These are phyloP conservation scores for Eucalyptus marginata DNA, from an alignment of 345 rosid species.

Conservation along the genomic window DNA sequence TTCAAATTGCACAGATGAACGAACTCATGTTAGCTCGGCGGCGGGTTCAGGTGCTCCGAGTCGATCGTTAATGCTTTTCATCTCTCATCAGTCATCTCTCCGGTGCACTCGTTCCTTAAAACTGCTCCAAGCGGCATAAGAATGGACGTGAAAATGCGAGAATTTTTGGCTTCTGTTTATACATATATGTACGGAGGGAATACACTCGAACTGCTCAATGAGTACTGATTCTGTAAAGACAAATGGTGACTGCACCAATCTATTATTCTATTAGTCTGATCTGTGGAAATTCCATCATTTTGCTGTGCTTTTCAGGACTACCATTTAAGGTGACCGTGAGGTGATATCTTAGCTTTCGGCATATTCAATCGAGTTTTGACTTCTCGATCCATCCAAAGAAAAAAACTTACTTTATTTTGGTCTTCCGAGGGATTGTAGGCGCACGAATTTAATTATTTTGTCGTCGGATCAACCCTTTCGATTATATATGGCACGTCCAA, in stretches of 20 bases:
- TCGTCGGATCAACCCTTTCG: not conserved
- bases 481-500: not conserved
- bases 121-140: not conserved
- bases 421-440: not conserved
- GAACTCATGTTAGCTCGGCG: slow-evolving; percentile 15
- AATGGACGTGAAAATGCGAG: not conserved
- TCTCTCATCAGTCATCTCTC: not conserved
- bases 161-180: not conserved
- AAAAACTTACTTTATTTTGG: not conserved
- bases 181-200: not conserved
- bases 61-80: not conserved
- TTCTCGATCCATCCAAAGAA: not conserved
- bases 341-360: not conserved
- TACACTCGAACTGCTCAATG: not conserved
- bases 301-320: not conserved
- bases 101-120: not conserved
- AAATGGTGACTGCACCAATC: not conserved
- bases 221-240: not conserved
- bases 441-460: not conserved
- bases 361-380: not conserved
- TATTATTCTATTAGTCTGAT: not conserved
- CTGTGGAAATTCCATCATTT: not conserved
- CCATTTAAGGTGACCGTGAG: not conserved
- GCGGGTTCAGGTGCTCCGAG: slow-evolving; percentile 25
- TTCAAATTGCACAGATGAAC: slow-evolving; percentile 27